A percentile compares a stretch with the other conserved stretches of the same genome.
Evolutionary conservation across 176 grass and related monocot species (phyloP).

Genomic region (Pontederia paniculata): DNA sequence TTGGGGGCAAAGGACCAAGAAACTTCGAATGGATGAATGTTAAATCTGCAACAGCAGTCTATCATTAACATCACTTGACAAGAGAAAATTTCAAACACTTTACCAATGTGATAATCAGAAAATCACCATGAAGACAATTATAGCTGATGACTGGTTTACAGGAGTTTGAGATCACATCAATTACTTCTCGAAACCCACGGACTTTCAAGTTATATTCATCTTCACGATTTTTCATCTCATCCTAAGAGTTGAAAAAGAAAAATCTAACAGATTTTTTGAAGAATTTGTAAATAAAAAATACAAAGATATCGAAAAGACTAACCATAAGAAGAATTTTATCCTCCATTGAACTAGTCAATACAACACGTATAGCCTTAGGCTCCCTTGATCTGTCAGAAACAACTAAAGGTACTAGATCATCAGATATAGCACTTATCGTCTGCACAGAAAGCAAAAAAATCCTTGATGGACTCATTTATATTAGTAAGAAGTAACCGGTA

Average conservation of each 20-base stretch:
- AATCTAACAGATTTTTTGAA: background rate
- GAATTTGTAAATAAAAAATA: background rate
- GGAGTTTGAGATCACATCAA: conserved; percentile 72
- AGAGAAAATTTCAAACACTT: conserved; percentile 11
- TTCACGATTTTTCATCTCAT: conserved; percentile 46
- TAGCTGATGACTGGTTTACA: conserved; percentile 81
- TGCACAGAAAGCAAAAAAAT: conserved; percentile 33
- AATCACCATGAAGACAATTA: conserved; percentile 68
- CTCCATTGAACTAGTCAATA: conserved; percentile 71
- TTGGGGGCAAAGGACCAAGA: conserved; percentile 56
- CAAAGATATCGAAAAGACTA: conserved; percentile 15
- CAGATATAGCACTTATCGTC: conserved; percentile 39
- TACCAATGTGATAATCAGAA: conserved; percentile 1
- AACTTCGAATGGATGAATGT: conserved; percentile 89
- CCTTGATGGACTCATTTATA: background rate
- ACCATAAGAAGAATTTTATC: conserved; percentile 89
- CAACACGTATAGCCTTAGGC: conserved; percentile 41
- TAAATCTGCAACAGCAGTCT: conserved; percentile 41
- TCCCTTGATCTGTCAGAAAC: conserved; percentile 46
- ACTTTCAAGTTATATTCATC: conserved; percentile 67
- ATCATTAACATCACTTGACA: background rate
- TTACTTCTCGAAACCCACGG: conserved; percentile 80
- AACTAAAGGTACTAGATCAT: conserved; percentile 65
- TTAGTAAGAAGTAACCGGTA: too few relatives aligned
- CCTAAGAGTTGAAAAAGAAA: conserved; percentile 27